Evolutionary conservation across 148 eudicot genomes (phyloP).

Genomic region (Euryodendron excelsum): DNA sequence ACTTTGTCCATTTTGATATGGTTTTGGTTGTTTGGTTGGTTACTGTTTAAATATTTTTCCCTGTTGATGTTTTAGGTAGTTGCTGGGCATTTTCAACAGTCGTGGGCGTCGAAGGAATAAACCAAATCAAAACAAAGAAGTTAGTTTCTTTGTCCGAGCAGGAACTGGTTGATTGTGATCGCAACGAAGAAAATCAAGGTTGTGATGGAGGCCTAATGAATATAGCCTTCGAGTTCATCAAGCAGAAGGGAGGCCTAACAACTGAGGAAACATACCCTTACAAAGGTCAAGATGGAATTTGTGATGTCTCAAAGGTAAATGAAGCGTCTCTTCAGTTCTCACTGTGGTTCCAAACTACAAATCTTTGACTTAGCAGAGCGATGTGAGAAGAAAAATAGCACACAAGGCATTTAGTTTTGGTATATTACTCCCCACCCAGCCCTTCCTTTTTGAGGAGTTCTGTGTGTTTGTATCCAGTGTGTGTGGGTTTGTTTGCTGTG

Average conservation of each 20-base stretch:
- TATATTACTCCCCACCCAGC: too few relatives aligned
- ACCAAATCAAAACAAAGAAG: conserved; percentile 77
- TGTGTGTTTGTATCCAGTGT: too few relatives aligned
- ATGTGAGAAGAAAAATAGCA: too few relatives aligned
- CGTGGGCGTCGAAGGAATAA: conserved; percentile 81
- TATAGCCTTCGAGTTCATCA: conserved; percentile 65
- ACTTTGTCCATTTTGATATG: too few relatives aligned
- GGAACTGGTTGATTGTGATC: conserved; percentile 92
- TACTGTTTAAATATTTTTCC: too few relatives aligned
- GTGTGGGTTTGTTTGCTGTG: too few relatives aligned
- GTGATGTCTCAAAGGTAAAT: conserved; percentile 60
- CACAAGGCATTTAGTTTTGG: too few relatives aligned
- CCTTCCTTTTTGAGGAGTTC: too few relatives aligned
- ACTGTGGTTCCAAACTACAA: too few relatives aligned
- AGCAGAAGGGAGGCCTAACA: conserved; percentile 70
- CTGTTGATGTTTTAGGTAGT: conserved; percentile 79
- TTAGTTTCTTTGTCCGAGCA: conserved; percentile 81
- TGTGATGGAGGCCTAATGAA: conserved; percentile 95
- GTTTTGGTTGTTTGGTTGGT: too few relatives aligned
- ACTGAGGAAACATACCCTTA: conserved; percentile 73
- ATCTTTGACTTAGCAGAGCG: too few relatives aligned
- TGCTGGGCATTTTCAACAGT: conserved; percentile 98
- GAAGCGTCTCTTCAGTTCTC: too few relatives aligned
- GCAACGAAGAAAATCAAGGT: conserved; percentile 60
- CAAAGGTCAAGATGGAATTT: conserved; percentile 55